Base-by-base conservation (phyloP, 805 yeast species). In the Saccharomycopsis guyanensis region DNA sequence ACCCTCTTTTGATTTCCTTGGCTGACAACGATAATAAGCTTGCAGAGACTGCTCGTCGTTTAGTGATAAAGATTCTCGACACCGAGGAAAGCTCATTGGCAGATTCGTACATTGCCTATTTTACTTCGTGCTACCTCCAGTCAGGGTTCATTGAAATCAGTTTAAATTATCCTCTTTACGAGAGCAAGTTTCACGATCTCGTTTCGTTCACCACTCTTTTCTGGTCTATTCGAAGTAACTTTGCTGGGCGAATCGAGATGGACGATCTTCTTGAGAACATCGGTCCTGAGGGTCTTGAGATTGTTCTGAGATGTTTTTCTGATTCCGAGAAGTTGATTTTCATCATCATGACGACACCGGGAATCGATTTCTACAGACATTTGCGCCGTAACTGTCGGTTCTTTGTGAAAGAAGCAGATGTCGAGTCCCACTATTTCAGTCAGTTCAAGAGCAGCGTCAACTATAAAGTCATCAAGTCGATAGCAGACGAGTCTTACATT, bases 401-500 rank as follows among this genome's bases (percentile, higher is more conserved):
- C 3, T 40, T 41, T 15, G 19, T 27, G 16, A 38, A 25, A 27
- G 52, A 48, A 15, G 25, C 45, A 13, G 32, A 42, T 8, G 8
- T 25, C 3, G 37, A 32, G 10, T 22, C 42, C n/a, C 15, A 13
- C 22, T 38, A 36, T 23, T 18, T 22, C 24, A 13, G 23, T 12
- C 16, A 32, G 16, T 24, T 46, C 7, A 42, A 19, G 19, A 29
- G 24, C 3, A n/a, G 15, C 12, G 29, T 44, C 20, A 48, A 75
- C 48, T 44, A 58, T 3, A 66, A 60, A 0, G 64, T 77, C 22
- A 70, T 70, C 38, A 52, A 56, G 8, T 64, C 68, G 2, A 65
- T 85, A 42, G 63, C 74, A 3, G 62, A 73, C 6, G 88, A 81
- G 50, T 75, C 69, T 24, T 64, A 66, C 25, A 73, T 79, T 2